Percentiles rank a stretch among this genome's conserved stretches.
Conservation (phyloP, 2,329 filamentous ascomycete genomes). For the Talaromyces sp. region DNA sequence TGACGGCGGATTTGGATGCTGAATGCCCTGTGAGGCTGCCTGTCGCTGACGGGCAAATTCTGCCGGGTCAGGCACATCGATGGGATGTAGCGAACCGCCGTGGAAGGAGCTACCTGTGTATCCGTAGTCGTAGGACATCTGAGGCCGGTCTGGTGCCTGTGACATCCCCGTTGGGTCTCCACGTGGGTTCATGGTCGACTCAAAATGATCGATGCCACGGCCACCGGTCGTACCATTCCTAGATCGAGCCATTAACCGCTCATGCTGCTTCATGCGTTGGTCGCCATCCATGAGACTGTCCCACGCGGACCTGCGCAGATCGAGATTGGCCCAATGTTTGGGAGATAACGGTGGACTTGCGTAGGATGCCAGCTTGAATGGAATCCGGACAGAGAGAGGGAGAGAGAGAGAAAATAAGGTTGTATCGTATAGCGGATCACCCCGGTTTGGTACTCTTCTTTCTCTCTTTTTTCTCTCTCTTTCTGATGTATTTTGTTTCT, state of each 20-base stretch:
- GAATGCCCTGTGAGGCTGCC: slow-evolving; percentile 25
- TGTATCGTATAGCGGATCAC: too few species aligned
- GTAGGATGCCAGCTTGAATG: slow-evolving; percentile 67
- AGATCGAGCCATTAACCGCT: slow-evolving; percentile 60
- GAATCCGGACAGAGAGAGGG: slow-evolving; percentile 6
- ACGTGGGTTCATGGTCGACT: slow-evolving; percentile 37
- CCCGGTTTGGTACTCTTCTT: too few species aligned
- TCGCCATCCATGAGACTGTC: slow-evolving; percentile 74
- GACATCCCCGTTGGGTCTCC: slow-evolving; percentile 39
- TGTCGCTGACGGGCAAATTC: slow-evolving; percentile 60
- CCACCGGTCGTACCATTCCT: slow-evolving; percentile 52
- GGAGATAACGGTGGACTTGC: slow-evolving; percentile 65
- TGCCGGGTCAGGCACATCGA: slow-evolving; percentile 61
- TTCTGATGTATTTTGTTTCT: too few species aligned
- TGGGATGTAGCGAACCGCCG: slow-evolving; percentile 49
- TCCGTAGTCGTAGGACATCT: slow-evolving; percentile 53
- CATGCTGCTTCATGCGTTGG: slow-evolving; percentile 75
- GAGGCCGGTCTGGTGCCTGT: slow-evolving; percentile 39
- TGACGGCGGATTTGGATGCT: slow-evolving; percentile 17
- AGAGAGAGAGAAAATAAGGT: too few species aligned
- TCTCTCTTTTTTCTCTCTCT: too few species aligned
- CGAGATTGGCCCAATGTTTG: slow-evolving; percentile 61
- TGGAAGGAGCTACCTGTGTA: slow-evolving; percentile 58
- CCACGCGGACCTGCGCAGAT: slow-evolving; percentile 59
- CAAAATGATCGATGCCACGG: slow-evolving; percentile 49